Percentiles rank a stretch among this genome's conserved stretches.
These are phyloP conservation scores for Chlorella vulgaris DNA, from an alignment of 139 green algal species.

Conservation along the genomic window DNA sequence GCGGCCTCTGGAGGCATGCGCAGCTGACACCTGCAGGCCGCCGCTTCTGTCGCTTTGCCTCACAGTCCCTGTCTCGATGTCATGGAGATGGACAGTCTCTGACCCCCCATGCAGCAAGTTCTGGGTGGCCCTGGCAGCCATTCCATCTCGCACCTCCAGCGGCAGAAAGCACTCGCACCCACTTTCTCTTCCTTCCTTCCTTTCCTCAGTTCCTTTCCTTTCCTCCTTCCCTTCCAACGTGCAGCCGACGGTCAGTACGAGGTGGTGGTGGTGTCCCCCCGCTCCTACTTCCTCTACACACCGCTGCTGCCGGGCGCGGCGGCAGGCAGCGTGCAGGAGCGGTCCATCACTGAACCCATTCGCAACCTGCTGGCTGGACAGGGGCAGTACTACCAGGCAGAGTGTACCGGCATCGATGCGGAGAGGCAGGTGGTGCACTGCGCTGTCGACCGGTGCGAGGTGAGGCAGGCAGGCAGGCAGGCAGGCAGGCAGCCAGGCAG, in stretches of 20 bases:
- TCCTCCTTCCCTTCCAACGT: neutral
- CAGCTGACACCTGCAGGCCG: neutral
- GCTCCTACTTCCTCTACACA: constrained; percentile 99
- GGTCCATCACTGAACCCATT: constrained; percentile 91
- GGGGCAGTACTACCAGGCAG: constrained; percentile 80
- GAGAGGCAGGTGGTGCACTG: constrained; percentile 63
- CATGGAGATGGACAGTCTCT: too few species aligned
- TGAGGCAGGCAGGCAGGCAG: neutral
- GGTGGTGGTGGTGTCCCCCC: constrained; percentile 56
- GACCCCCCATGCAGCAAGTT: too few species aligned
- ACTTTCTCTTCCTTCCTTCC: neutral
- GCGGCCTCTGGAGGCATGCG: neutral
- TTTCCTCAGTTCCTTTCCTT: neutral
- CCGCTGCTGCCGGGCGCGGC: constrained; percentile 88
- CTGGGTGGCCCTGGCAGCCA: too few species aligned
- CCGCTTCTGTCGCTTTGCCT: too few species aligned
- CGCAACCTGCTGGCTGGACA: constrained; percentile 40
- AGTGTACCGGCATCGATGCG: constrained; percentile 76
- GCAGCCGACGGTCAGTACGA: constrained; percentile 49
- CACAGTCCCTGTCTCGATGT: too few species aligned
- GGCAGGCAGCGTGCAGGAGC: constrained; percentile 82
- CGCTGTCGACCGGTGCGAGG: constrained; percentile 18
- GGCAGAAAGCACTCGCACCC: too few species aligned
- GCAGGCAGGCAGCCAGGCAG: neutral
- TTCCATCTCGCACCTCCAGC: too few species aligned